Conservation (phyloP, 169 alveolate species). For the Plasmodium vinckei region DNA sequence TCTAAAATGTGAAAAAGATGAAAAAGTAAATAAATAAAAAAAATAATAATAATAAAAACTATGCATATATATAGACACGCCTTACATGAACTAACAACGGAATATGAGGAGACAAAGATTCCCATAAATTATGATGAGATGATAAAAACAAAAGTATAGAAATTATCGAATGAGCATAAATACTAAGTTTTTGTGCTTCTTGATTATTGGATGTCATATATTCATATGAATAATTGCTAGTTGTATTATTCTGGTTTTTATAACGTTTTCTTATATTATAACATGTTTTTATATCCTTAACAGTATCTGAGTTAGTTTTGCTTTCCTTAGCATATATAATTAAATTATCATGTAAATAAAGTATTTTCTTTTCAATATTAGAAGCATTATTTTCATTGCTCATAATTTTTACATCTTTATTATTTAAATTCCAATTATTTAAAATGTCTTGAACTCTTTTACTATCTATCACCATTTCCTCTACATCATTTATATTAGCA, state of each 20-base stretch:
- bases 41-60: neutral
- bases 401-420: constrained; percentile 43
- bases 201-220: constrained; percentile 18
- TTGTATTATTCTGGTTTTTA: constrained; percentile 15
- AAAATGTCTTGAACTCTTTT: constrained; percentile 55
- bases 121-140: constrained; percentile 64
- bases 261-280: constrained; percentile 57
- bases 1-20: constrained; percentile 25
- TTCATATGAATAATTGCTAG: constrained; percentile 35
- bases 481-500: constrained; percentile 73
- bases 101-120: constrained; percentile 60
- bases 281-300: constrained; percentile 70
- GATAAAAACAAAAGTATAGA: constrained; percentile 67
- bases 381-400: constrained; percentile 7
- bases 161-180: constrained; percentile 61
- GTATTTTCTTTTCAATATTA: constrained; percentile 66
- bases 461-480: constrained; percentile 65
- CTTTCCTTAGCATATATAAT: constrained; percentile 61
- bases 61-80: neutral
- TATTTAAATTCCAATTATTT: constrained; percentile 44
- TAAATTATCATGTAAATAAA: constrained; percentile 74
- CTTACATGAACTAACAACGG: constrained; percentile 58
- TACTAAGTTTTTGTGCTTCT: constrained; percentile 45
- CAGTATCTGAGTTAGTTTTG: constrained; percentile 34
- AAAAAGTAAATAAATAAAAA: neutral